Evolutionary conservation across 2,329 filamentous ascomycete genomes (phyloP), one percentile per base, ranked within the genome.

Genomic region (Elsinoe ampelina): DNA sequence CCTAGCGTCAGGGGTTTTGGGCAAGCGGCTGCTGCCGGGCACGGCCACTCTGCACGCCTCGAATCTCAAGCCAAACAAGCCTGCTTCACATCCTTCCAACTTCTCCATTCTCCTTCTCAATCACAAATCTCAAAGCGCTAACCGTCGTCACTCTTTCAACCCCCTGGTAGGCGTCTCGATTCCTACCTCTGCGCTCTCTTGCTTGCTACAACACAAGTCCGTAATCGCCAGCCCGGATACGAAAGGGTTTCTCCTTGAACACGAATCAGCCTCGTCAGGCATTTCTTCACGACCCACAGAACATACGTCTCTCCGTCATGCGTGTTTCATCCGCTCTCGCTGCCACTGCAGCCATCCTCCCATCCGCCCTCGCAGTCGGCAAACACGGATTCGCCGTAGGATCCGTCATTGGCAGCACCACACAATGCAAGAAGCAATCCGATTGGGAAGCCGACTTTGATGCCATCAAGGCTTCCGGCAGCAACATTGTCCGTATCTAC

Each of bases 391-490:
- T 86, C 65, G 77, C 84, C 12, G 74, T 88, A 11, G 85, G 85
- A 59, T 80, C 82, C 64, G 54, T 56, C 41, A 39, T 42, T 22
- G 54, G 54, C 41, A 35, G 22, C 30, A 56, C 39, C 54, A 56
- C 54, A 19, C 30, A 39, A 39, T 88, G 85, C 78, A 88, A 88
- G 72, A 71, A 71, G 36, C 72, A 75, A 42, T 66, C 70, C 45
- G 84, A 87, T 70, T 88, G 85, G 70, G 77, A 81, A 63, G 73
- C 72, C 51, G 85, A 88, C 68, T 85, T 87, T 68, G 77, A 81
- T 57, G 77, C 79, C 51, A 76, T 87, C 64, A 75, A 76, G 62
- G 66, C 68, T 51, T 74, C 80, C 32, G 74, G 71, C 57, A 70
- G 74, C 39, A 80, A 73, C 35, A 63, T 86, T 36, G 83, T 87